Conservation (phyloP, 805 yeast species). For the Lipomyces spencermartinsiae region DNA sequence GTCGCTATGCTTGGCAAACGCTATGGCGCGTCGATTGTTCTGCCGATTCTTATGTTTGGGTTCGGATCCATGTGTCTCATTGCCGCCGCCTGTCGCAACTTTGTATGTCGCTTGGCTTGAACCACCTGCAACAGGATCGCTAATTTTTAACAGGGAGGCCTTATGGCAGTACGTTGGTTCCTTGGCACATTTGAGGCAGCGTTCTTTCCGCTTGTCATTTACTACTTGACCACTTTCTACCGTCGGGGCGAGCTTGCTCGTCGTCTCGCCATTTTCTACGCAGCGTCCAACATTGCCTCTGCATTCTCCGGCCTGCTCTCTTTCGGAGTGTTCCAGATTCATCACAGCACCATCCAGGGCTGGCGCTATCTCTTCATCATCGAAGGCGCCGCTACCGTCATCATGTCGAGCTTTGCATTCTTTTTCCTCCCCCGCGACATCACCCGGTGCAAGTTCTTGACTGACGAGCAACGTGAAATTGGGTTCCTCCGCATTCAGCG, state of each 20-base stretch:
- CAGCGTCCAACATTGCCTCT: constrained; percentile 59
- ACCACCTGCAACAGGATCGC: background rate
- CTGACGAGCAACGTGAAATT: constrained; percentile 61
- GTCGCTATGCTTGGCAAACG: constrained; percentile 49
- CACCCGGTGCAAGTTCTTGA: constrained; percentile 58
- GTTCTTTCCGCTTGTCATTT: constrained; percentile 54
- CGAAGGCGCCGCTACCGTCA: constrained; percentile 63
- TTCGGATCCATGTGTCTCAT: constrained; percentile 55
- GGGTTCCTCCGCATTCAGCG: constrained; percentile 63
- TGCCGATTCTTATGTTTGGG: constrained; percentile 53
- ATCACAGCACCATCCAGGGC: constrained; percentile 47
- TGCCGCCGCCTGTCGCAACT: constrained; percentile 50
- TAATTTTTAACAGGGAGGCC: constrained; percentile 6
- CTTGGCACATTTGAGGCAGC: constrained; percentile 60
- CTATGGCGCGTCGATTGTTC: constrained; percentile 52
- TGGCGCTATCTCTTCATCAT: constrained; percentile 69
- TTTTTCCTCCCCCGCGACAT: constrained; percentile 62
- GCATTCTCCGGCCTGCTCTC: constrained; percentile 58
- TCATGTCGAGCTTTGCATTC: constrained; percentile 56
- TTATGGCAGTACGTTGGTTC: constrained; percentile 55
- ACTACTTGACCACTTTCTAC: constrained; percentile 55
- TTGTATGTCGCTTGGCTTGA: constrained; percentile 42
- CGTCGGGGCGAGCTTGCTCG: constrained; percentile 55
- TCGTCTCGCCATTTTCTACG: constrained; percentile 52
- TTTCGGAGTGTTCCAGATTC: constrained; percentile 47